Evolutionary conservation across 2,329 filamentous ascomycete genomes (phyloP), one percentile per base, ranked within the genome.

Genomic region (Phoma sp.): DNA sequence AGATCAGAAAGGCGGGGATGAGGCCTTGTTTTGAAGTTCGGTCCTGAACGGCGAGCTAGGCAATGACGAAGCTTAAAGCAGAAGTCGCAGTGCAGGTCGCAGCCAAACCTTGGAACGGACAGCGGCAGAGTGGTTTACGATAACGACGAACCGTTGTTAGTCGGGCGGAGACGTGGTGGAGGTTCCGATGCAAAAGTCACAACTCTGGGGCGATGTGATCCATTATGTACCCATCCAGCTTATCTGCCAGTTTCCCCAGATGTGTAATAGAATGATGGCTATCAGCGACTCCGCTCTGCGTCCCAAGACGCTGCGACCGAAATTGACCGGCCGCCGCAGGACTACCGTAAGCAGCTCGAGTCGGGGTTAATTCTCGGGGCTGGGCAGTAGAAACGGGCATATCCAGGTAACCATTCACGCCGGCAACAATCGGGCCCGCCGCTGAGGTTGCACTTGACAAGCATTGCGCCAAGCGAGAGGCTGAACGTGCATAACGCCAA

Each of bases 51-150:
- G 50, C 29, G 40, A 49, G 56, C 58, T 63, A 61, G 52, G 23
- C 32, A 26, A 43, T 29, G 28, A 42, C 49, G 47, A 51, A 25
- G 50, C 50, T 61, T 40, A 21, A 59, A 51, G 29, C 5, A 59
- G 65, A 55, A 65, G 56, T 56, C 48, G 55, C 25, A 56, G 61
- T 67, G 64, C 48, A 64, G 64, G 61, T 66, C 64, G 46, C 56
- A 34, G 30, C 47, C 29, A 47, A 50, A 56, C 47, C 53, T 56
- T 52, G 53, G 53, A 40, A 56, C 53, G 42, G 53, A 52, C 25
- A 23, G 34, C 51, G 45, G 51, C 5, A 18, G 29, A 40, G 47
- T 40, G 40, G 40, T 40, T 29, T 34, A 15, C 32, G 42, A 42
- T 42, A 39, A 25, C 42, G 20, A 37, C 42, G 30, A 36, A 45